Evolutionary conservation across 2,329 filamentous ascomycete species (phyloP).

Genomic region (Shiraia bambusicola): DNA sequence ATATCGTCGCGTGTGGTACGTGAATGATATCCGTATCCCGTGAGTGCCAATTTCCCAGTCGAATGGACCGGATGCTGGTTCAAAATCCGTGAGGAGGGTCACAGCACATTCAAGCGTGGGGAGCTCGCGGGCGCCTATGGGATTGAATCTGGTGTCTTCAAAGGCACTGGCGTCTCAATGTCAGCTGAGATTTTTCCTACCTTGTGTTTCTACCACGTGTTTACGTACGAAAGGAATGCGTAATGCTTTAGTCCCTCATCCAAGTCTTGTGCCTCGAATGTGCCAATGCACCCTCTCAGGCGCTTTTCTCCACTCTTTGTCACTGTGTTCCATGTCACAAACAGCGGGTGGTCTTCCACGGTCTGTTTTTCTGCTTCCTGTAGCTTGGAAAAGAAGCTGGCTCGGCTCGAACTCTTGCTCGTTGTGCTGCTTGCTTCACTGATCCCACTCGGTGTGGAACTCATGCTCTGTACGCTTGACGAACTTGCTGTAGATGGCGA

Average conservation of each 20-base stretch:
- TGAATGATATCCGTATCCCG: constrained; percentile 83
- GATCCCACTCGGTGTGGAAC: constrained; percentile 49
- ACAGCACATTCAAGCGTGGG: constrained; percentile 53
- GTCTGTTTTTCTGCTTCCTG: constrained; percentile 22
- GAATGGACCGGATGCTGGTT: constrained; percentile 69
- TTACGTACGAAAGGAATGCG: constrained; percentile 71
- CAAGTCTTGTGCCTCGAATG: constrained; percentile 78
- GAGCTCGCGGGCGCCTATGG: constrained; percentile 52
- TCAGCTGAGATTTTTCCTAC: not conserved
- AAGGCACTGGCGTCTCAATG: constrained; percentile 55
- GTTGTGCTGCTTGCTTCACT: constrained; percentile 50
- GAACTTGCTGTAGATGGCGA: constrained; percentile 47
- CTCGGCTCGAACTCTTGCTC: constrained; percentile 38
- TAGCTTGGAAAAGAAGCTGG: constrained; percentile 40
- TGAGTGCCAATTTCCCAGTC: constrained; percentile 88
- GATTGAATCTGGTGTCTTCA: constrained; percentile 63
- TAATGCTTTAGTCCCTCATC: constrained; percentile 74
- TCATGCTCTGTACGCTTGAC: constrained; percentile 51
- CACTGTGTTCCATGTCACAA: constrained; percentile 91
- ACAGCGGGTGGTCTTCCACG: constrained; percentile 64
- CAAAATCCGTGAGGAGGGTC: constrained; percentile 84
- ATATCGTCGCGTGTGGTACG: constrained; percentile 69
- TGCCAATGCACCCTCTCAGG: constrained; percentile 93
- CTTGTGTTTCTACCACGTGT: not conserved
- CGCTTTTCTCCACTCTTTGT: constrained; percentile 60